These are phyloP conservation scores for Pseudognaphalium luteoalbum DNA, from an alignment of 129 eudicot genomes.

Conservation along the genomic window DNA sequence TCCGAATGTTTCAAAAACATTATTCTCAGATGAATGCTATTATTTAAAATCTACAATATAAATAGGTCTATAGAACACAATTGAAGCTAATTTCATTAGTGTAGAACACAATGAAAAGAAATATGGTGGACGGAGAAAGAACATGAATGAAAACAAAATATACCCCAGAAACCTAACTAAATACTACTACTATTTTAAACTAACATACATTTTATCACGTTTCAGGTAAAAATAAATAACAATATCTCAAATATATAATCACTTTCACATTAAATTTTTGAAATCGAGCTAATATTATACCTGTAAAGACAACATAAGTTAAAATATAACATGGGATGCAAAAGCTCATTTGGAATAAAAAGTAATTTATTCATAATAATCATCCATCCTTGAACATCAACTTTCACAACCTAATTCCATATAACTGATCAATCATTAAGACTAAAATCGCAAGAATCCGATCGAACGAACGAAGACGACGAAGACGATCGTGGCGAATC, in stretches of 20 bases:
- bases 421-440: neutral
- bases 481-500: conserved; percentile 36
- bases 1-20: too few species aligned
- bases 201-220: neutral
- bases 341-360: neutral
- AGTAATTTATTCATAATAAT: conserved; percentile 10
- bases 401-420: neutral
- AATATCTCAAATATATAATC: neutral
- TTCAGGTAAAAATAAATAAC: neutral
- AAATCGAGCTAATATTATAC: neutral
- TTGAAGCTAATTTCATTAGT: too few species aligned
- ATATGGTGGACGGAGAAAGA: neutral
- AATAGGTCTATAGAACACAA: too few species aligned
- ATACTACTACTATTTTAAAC: neutral
- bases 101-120: neutral
- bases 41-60: too few species aligned
- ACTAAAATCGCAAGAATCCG: neutral
- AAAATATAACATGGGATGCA: neutral
- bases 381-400: neutral
- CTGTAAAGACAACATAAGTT: too few species aligned
- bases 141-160: neutral
- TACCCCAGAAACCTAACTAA: neutral
- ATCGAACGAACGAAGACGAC: neutral
- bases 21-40: too few species aligned
- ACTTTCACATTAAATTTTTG: neutral